Evolutionary conservation across 768 basidiomycete species (phyloP).

Genomic region (Pisolithus albus): DNA sequence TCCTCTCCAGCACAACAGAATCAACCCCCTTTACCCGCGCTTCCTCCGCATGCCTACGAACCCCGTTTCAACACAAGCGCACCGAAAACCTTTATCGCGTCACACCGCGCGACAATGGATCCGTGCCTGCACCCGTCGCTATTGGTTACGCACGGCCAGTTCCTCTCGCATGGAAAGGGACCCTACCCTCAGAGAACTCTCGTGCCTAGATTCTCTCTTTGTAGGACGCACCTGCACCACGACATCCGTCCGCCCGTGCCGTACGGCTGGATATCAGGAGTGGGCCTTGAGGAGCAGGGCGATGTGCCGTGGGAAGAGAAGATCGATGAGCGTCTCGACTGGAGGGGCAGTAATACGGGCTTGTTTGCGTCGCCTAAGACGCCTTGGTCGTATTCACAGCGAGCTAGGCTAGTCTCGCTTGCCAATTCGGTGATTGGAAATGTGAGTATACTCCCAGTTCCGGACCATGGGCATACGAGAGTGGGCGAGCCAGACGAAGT

Average conservation of each 20-base stretch:
- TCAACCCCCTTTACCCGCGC: conserved; percentile 24
- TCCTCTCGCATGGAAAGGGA: conserved; percentile 41
- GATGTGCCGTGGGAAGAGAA: conserved; percentile 65
- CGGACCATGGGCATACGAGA: conserved; percentile 17
- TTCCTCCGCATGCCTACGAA: not conserved
- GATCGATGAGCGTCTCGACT: conserved; percentile 52
- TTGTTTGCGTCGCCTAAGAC: conserved; percentile 35
- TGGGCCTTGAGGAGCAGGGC: conserved; percentile 32
- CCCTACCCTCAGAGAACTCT: conserved; percentile 37
- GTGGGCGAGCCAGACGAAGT: conserved; percentile 31
- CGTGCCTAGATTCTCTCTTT: conserved; percentile 49
- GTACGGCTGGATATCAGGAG: conserved; percentile 42
- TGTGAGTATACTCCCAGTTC: conserved; percentile 32
- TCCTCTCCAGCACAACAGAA: conserved; percentile 21
- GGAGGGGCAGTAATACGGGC: conserved; percentile 74
- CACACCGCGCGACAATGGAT: conserved; percentile 31
- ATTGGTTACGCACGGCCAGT: conserved; percentile 42
- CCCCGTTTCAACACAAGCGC: not conserved
- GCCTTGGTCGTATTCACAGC: conserved; percentile 46
- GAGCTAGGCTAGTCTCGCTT: conserved; percentile 40
- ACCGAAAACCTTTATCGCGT: conserved; percentile 28
- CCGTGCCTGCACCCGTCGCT: conserved; percentile 31
- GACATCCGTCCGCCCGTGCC: conserved; percentile 47
- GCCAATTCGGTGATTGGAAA: conserved; percentile 37
- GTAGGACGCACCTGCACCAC: conserved; percentile 44